Conservation (phyloP, 2,329 filamentous ascomycete genomes). For the Cucurbitaria berberidis region DNA sequence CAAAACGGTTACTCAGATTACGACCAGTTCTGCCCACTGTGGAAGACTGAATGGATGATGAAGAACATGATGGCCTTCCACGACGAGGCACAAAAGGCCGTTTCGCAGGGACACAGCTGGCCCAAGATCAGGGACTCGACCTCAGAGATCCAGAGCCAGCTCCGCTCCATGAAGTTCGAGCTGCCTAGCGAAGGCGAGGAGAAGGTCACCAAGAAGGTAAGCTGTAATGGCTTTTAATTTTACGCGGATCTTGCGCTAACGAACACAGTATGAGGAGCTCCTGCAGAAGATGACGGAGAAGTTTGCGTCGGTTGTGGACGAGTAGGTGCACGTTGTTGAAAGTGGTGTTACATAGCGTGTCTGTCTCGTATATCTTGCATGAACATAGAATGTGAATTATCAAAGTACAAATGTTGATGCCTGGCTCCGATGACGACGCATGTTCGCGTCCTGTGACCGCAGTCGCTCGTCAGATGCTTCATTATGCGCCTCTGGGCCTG, state of each 20-base stretch:
- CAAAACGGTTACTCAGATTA: conserved; percentile 99
- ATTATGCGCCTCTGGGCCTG: background rate
- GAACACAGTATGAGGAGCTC: conserved; percentile 81
- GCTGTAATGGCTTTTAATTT: conserved; percentile 23
- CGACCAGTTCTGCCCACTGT: conserved; percentile 98
- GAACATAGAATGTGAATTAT: conserved; percentile 37
- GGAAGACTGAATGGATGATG: conserved; percentile 99
- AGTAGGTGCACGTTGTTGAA: conserved; percentile 67
- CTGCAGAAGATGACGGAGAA: conserved; percentile 94
- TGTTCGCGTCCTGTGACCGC: conserved; percentile 36
- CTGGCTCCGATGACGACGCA: conserved; percentile 45
- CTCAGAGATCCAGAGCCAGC: conserved; percentile 79
- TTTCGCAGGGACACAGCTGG: conserved; percentile 91
- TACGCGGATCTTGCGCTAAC: conserved; percentile 47
- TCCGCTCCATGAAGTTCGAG: conserved; percentile 97
- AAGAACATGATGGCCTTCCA: conserved; percentile 98
- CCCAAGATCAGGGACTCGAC: conserved; percentile 91
- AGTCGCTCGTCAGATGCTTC: conserved; percentile 23
- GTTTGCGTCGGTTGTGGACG: conserved; percentile 94
- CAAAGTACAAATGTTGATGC: conserved; percentile 37
- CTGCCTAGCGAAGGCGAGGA: conserved; percentile 85
- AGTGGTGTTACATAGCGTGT: conserved; percentile 31
- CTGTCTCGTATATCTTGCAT: conserved; percentile 29
- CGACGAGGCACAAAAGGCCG: conserved; percentile 94
- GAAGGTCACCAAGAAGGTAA: conserved; percentile 80